Percentiles rank a stretch among this genome's conserved stretches.
phyloP scores from a whole-genome alignment of 148 eudicot genomes.

The Gaultheria prostrata region DNA sequence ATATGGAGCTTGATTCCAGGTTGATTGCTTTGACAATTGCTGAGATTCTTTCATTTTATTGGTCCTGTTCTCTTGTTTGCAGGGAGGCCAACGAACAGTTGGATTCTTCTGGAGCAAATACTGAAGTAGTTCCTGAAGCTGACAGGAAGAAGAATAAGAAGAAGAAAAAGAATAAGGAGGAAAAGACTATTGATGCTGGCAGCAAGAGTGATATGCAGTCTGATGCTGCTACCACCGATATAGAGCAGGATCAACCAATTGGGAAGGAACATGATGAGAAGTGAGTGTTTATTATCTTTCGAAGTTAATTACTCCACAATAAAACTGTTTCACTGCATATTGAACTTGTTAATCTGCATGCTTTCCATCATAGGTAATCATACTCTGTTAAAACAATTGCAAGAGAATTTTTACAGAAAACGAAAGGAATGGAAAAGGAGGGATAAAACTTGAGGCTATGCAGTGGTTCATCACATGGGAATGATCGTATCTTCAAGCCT shows the following conservation, averaged over 20 bases:
- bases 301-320: neutral
- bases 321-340: neutral
- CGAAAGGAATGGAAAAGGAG: neutral
- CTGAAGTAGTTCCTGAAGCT: constrained; percentile 27
- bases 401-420: neutral
- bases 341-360: neutral
- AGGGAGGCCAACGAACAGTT: constrained; percentile 23
- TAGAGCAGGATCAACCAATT: constrained; percentile 11
- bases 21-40: neutral
- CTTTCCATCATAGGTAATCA: neutral
- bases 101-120: constrained; percentile 18
- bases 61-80: constrained; percentile 1
- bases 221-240: constrained; percentile 10
- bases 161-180: constrained; percentile 49
- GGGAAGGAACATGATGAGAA: constrained; percentile 28
- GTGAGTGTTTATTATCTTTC: constrained; percentile 21
- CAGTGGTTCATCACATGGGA: neutral
- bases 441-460: neutral
- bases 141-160: constrained; percentile 38
- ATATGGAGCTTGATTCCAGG: constrained; percentile 2
- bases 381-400: neutral
- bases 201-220: neutral
- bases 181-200: constrained; percentile 20
- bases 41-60: neutral
- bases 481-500: neutral